These are phyloP conservation scores for Populus davidiana DNA, from an alignment of 345 rosid genomes.

Conservation along the genomic window DNA sequence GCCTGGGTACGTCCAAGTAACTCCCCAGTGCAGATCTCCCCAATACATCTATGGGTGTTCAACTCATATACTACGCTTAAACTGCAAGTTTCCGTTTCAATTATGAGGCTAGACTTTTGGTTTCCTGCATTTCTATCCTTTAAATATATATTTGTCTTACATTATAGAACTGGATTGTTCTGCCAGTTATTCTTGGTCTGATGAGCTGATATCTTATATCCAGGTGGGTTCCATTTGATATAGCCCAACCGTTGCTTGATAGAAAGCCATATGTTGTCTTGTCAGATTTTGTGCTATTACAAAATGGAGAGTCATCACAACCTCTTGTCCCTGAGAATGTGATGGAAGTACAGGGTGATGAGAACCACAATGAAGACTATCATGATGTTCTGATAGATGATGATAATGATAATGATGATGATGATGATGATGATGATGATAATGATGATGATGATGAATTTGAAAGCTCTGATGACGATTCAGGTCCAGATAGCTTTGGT, in stretches of 20 bases:
- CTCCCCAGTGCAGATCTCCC: too few species aligned
- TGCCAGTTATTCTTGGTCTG: not conserved
- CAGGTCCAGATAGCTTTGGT: conserved; percentile 29
- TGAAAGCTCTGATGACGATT: conserved; percentile 49
- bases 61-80: not conserved
- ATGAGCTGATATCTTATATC: conserved; percentile 25
- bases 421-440: conserved; percentile 48
- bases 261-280: conserved; percentile 60
- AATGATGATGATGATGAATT: conserved; percentile 43
- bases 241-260: conserved; percentile 69
- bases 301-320: conserved; percentile 36
- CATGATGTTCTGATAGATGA: conserved; percentile 42
- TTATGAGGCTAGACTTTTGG: not conserved
- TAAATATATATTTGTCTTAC: not conserved
- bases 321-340: conserved; percentile 38
- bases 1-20: too few species aligned
- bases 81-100: not conserved
- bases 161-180: not conserved
- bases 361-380: conserved; percentile 31
- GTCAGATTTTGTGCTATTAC: conserved; percentile 50
- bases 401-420: conserved; percentile 48
- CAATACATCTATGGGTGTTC: not conserved
- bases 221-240: conserved; percentile 89
- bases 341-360: conserved; percentile 36
- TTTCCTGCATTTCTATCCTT: not conserved